Evolutionary conservation across 768 basidiomycete genomes (phyloP), one percentile per base, ranked within the genome.

Genomic region (Tephrocybe sp.): DNA sequence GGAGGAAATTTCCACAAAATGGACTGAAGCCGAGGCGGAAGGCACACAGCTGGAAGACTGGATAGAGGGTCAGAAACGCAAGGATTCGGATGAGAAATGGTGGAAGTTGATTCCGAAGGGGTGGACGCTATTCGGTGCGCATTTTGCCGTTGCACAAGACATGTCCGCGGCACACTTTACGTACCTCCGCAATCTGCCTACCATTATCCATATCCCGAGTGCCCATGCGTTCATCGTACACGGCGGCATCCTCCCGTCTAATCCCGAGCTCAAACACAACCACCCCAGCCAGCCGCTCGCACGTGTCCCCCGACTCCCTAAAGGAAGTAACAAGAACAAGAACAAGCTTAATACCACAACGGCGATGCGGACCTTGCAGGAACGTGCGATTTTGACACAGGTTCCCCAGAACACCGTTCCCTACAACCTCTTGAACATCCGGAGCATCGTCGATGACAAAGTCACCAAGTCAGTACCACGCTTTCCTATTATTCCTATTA

Each of bases 191-290:
- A 70, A 78, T n/a, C 69, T 93, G 0, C 94, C 95, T 0, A 70
- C 93, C 25, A 73, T 77, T 40, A 71, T 94, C 7, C 83, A 96
- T 61, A 68, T 89, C 13, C 90, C 92, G 0, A 76, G 77, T 2
- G 79, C 87, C 2, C 90, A 95, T 60, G 68, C 83, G 1, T 84
- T 83, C 68, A 74, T 95, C 39, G 89, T 86, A 1, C 93, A 97
- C 57, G 94, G 84, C 1, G 95, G 95, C 5, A 60, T 96, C 16
- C 75, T 98, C 1, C 77, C 92, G 0, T 77, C 75, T 5, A 82
- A 96, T 61, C 86, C 91, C 2, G 68, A 65, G 1, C 78, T 73
- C 52, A 62, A 78, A 24, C 63, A 69, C 15, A 71, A 69, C 19
- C 71, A 83, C 56, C 66, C 69, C 21, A 72, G 68, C 9, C 92